Evolutionary conservation across 2,329 filamentous ascomycete genomes (phyloP).

Genomic region (Colletotrichum scovillei): DNA sequence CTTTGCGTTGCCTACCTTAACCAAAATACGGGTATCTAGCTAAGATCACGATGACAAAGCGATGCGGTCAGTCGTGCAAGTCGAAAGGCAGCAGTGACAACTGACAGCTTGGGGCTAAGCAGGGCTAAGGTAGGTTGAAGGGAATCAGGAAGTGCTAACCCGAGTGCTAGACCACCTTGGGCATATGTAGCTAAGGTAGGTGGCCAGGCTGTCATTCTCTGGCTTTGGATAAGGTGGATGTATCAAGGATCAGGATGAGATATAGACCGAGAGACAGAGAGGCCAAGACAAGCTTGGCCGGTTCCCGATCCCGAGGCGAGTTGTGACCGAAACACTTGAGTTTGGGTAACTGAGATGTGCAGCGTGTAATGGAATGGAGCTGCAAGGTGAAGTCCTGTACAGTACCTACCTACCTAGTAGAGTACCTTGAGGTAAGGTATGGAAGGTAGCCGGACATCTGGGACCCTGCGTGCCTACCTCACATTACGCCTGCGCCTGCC

Average conservation of each 20-base stretch:
- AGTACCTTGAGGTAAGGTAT: not conserved
- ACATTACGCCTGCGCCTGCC: not conserved
- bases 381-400: no score
- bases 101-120: not conserved
- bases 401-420: no score
- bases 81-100: not conserved
- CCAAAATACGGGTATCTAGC: not conserved
- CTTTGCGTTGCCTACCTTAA: not conserved
- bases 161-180: not conserved
- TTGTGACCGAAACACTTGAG: not conserved
- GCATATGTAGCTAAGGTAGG: not conserved
- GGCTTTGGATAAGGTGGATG: not conserved
- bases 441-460: constrained; percentile 3
- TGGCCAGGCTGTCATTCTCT: not conserved
- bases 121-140: not conserved
- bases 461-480: not conserved
- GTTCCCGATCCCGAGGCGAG: not conserved
- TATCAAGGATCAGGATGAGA: no score
- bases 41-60: not conserved
- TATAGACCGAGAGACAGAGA: not conserved
- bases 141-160: not conserved
- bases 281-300: not conserved
- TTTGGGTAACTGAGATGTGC: no score
- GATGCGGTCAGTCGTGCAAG: not conserved
- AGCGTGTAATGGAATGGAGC: not conserved